These are phyloP conservation scores for Guadua angustifolia DNA, from an alignment of 176 grass and related monocot species.

Conservation along the genomic window DNA sequence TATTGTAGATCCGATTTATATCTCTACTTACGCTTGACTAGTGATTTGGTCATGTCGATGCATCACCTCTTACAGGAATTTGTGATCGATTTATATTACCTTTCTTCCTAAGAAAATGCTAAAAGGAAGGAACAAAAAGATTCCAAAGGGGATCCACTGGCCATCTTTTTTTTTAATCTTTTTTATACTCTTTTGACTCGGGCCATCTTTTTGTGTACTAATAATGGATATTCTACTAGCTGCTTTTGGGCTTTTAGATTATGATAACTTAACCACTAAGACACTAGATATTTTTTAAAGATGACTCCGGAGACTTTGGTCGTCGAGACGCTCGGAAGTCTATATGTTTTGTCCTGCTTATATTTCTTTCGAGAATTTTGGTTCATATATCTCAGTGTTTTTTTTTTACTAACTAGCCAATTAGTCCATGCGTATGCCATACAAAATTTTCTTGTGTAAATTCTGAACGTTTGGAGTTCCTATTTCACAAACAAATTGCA, in stretches of 20 bases:
- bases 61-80: too few species aligned
- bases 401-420: too few species aligned
- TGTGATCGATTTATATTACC: too few species aligned
- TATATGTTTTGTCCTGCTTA: neutral
- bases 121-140: neutral
- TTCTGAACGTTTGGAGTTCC: too few species aligned
- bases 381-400: too few species aligned
- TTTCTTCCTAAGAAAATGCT: too few species aligned
- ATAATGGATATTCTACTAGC: neutral
- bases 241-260: neutral
- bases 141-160: neutral
- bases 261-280: slow-evolving; percentile 27
- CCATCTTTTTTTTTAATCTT: neutral
- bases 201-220: neutral
- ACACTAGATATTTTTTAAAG: neutral
- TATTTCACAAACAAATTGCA: too few species aligned
- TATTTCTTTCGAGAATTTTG: too few species aligned
- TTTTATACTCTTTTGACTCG: neutral
- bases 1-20: too few species aligned
- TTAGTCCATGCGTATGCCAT: too few species aligned
- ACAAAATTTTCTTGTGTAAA: too few species aligned
- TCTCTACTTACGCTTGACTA: neutral
- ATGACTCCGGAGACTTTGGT: neutral
- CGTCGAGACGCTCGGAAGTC: too few species aligned
- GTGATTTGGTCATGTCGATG: neutral